Base-by-base conservation (phyloP, 345 rosid species). In the Odontarrhena argentea region DNA sequence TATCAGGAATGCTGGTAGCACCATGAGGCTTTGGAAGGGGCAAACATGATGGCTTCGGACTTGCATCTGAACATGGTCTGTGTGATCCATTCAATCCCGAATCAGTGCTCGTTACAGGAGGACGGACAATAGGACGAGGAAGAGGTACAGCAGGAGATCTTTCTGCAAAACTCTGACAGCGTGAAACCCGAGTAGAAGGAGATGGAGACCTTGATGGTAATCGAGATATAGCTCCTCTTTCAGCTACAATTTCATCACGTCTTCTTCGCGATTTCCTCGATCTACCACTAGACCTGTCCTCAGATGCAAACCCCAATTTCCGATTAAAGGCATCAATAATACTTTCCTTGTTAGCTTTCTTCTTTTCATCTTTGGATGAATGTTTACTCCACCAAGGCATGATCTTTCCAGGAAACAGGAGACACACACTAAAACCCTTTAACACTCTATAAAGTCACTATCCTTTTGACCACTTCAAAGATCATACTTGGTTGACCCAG, bases 121-220 rank as follows among this genome's bases (percentile, higher is more conserved):
- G 76, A 68, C 74, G 80, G 48, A 65, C 60, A 42, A 52, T 80
- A 68, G 97, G 97, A 63, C 84, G 86, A 55, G 97, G 97, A 77
- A 87, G 97, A 60, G 97, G 97, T 32, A 86, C 90, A 9, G 97
- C 87, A 71, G 51, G 76, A 67, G 87, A 74, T 77, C 91, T 83
- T 62, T 79, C 97, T 3, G 80, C 85, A 73, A 90, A 90, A 68
- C 95, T 90, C 79, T 87, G 97, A 78, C 92, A 90, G 12, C 92
- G 84, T 15, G 86, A 69, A 46, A 87, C 97, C 55, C 75, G 80
- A 49, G 79, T 79, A 8, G 97, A 82, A 58, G 92, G 91, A 45
- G 95, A 90, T 1, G 88, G 81, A 22, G 90, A 86, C 67, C 90
- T 82, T 5, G 97, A 90, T 1, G 81, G 90, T 44, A 84, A 79